A percentile compares a stretch with the other conserved stretches of the same genome.
Conservation (phyloP, 169 alveolate genomes). For the Cryptosporidium sp. region DNA sequence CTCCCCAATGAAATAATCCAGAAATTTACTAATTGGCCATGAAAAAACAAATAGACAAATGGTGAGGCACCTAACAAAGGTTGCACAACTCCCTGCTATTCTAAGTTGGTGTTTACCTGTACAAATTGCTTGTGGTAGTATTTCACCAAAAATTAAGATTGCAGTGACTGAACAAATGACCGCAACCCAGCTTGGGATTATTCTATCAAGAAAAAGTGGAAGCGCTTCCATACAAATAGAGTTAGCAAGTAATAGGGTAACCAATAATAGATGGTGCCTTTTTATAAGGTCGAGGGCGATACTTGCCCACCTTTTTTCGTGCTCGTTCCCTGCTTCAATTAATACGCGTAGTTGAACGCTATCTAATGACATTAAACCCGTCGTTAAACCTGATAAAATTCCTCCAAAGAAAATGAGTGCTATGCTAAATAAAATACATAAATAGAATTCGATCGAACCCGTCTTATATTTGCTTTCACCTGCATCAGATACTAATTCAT, state of each 20-base stretch:
- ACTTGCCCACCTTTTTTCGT: conserved; percentile 82
- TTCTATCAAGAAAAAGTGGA: conserved; percentile 90
- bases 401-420: conserved; percentile 85
- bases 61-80: conserved; percentile 83
- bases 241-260: conserved; percentile 90
- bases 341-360: conserved; percentile 87
- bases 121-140: conserved; percentile 94
- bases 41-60: conserved; percentile 81
- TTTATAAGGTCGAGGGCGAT: conserved; percentile 83
- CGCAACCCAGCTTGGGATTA: conserved; percentile 89
- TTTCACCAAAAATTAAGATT: conserved; percentile 92
- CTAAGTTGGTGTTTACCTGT: conserved; percentile 92
- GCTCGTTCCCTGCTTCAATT: conserved; percentile 85
- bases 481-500: conserved; percentile 22
- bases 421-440: conserved; percentile 76
- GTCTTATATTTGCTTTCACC: conserved; percentile 48
- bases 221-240: conserved; percentile 93
- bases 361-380: conserved; percentile 93
- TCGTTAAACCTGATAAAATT: conserved; percentile 91
- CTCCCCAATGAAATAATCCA: conserved; percentile 88
- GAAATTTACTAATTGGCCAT: conserved; percentile 87
- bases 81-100: conserved; percentile 88
- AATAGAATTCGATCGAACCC: conserved; percentile 67
- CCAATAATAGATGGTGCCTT: conserved; percentile 89
- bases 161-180: conserved; percentile 88